Evolutionary conservation across 148 eudicot genomes (phyloP), one percentile per base, ranked within the genome.

Genomic region (Polygonum maritimum): DNA sequence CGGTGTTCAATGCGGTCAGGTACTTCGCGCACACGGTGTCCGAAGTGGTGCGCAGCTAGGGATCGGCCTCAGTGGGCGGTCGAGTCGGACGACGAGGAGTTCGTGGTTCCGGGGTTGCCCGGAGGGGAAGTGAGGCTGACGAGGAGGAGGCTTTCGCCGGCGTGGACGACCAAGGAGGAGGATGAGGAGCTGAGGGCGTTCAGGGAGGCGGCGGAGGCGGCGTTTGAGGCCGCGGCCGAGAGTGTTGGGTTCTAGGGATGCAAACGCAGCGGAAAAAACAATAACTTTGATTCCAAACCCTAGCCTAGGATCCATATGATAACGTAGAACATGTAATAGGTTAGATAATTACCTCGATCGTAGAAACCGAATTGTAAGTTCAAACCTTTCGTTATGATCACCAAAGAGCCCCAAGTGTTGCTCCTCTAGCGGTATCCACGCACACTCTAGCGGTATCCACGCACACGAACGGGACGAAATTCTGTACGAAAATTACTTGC

Each of bases 1-100:
- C 89, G 21, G 84, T 77, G 14, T 91, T 91, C 73, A 82, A 86
- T 16, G 92, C 87, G 10, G 82, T 65, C 8, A 31, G 89, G 72
- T 82, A 21, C 38, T 86, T 91, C 54, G 12, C 88, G 1, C 54
- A 36, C 2, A 82, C 84, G 65, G 80, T 77, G 12, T 1, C 33
- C 9, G 89, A 84, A 13, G 39, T 67, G 10, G 0, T 89, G 40
- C 45, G 31, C 14, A 18, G n/a, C n/a, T n/a, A n/a, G 54, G 4
- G 48, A 80, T 33, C 49, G 81, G 75, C 90, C 93, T 21, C 78
- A 77, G 2, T 48, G 74, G 16, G 47, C 69, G 4, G 87, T 84
- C 12, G 76, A 82, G 0, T 82, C 88, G 0, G 90, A 89, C 8
- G 81, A 83, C 2, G 91, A 91, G 11, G 67, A 54, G 2, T 83